A percentile compares a stretch with the other conserved stretches of the same genome.
Evolutionary conservation across 208 protist genomes (phyloP).

Genomic region (Acanthamoeba polyphaga): DNA sequence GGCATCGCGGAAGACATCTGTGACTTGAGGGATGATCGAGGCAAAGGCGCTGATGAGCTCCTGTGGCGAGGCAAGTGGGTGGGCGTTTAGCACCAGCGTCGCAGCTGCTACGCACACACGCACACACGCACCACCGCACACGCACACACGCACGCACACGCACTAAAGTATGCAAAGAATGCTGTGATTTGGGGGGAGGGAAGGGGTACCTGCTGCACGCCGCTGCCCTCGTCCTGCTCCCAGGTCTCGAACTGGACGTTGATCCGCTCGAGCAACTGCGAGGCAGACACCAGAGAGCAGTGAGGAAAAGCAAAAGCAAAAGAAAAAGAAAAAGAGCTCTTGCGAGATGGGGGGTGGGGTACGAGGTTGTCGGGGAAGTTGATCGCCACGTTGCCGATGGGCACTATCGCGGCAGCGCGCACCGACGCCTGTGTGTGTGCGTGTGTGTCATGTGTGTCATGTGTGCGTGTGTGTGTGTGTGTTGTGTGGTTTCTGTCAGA

Average conservation of each 20-base stretch:
- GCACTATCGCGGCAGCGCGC: not conserved
- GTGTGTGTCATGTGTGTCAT: too few species aligned
- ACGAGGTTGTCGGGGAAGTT: conserved; percentile 35
- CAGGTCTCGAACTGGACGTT: conserved; percentile 74
- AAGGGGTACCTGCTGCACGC: not conserved
- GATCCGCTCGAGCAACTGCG: conserved; percentile 50
- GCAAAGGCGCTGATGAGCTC: not conserved
- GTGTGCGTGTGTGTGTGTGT: too few species aligned
- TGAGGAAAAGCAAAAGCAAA: not conserved
- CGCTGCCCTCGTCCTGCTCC: conserved; percentile 33
- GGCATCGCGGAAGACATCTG: conserved; percentile 26
- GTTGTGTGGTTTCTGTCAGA: too few species aligned
- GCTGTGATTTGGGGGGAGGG: too few species aligned
- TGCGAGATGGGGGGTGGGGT: not conserved
- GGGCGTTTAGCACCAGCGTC: not conserved
- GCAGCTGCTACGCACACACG: too few species aligned
- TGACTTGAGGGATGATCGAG: conserved; percentile 61
- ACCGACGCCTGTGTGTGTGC: conserved; percentile 11
- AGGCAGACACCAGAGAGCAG: not conserved
- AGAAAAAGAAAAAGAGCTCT: not conserved
- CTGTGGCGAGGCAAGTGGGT: not conserved
- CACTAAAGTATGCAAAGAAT: too few species aligned
- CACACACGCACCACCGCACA: too few species aligned
- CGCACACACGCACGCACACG: too few species aligned
- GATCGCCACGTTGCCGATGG: conserved; percentile 37